Base-by-base conservation (phyloP, 768 basidiomycete species). In the Coprinellus micaceus region DNA sequence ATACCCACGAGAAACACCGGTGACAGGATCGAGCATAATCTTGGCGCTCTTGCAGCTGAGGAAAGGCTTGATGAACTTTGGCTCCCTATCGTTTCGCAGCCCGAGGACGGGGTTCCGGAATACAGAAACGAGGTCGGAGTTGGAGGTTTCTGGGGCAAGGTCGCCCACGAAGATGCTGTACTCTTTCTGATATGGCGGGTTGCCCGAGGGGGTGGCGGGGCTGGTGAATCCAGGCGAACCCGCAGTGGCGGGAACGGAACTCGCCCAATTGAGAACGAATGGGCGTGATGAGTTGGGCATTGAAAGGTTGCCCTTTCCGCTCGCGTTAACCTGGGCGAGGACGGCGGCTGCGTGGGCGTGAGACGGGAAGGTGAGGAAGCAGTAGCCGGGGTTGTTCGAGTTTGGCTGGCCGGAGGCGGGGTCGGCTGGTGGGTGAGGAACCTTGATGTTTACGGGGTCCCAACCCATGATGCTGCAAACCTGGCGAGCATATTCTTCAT, bases 91-190 rank as follows among this genome's bases (percentile, higher is more conserved):
- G 66, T 88, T 89, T 57, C 91, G 82, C 52, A 93, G 79, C 41
- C 91, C 91, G 13, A 92, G 81, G 2, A 92, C 88, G 0, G 92
- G 92, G 69, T 94, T 92, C 65, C 91, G 86, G 72, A 94, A 92
- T 62, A 94, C 88, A 24, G 89, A 90, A 49, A 96, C 91, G n/a
- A 96, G 76, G 69, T 97, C 94, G n/a, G 89, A 89, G 71, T 96
- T 94, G 62, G 91, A 92, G 5, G 91, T 91, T 71, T 94, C 93
- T 10, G 93, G 89, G 2, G 92, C 92, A 43, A 97, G 80, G 71
- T 97, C 94, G 43, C 94, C 94, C 2, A 96, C 94, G 64, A 97
- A 97, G 53, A 97, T 92, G 70, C 90, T 92, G 67, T 89, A 95
- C 72, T 96, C 94, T 69, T 87, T 91, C 33, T 84, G 82, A 60